Evolutionary conservation across 2,329 filamentous ascomycete species (phyloP).

Genomic region (Curvularia lunata): DNA sequence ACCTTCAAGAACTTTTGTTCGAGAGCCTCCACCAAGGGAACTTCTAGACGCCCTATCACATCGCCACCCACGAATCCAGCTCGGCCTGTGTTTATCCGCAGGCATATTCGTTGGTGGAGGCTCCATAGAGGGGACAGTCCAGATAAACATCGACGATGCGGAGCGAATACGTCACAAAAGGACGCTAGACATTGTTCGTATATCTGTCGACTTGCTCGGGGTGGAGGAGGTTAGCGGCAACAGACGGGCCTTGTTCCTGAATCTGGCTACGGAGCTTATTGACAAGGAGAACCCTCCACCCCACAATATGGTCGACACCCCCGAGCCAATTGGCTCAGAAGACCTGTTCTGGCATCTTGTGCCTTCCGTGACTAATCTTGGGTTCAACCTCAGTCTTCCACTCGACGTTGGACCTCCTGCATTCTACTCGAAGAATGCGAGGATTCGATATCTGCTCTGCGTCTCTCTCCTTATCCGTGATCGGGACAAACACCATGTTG

Average conservation of each 20-base stretch:
- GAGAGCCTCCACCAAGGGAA: conserved; percentile 55
- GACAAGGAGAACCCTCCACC: conserved; percentile 59
- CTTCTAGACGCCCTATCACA: conserved; percentile 58
- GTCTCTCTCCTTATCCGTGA: conserved; percentile 57
- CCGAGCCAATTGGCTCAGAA: conserved; percentile 45
- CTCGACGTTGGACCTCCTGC: conserved; percentile 62
- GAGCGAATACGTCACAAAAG: conserved; percentile 53
- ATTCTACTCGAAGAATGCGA: conserved; percentile 59
- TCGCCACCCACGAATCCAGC: conserved; percentile 57
- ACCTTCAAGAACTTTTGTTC: conserved; percentile 58
- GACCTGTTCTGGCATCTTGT: conserved; percentile 58
- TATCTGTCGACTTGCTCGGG: conserved; percentile 60
- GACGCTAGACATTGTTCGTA: conserved; percentile 55
- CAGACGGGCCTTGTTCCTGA: conserved; percentile 58
- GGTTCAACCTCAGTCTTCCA: conserved; percentile 61
- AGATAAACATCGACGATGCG: conserved; percentile 56
- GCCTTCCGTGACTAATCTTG: conserved; percentile 55
- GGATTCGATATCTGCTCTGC: conserved; percentile 59
- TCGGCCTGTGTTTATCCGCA: conserved; percentile 58
- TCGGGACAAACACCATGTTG: conserved; percentile 56
- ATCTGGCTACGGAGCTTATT: conserved; percentile 59
- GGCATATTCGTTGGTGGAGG: conserved; percentile 63
- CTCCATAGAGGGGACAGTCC: conserved; percentile 59
- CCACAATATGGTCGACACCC: conserved; percentile 56
- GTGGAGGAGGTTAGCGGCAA: conserved; percentile 58